These are phyloP conservation scores for Raffaelea albimanens DNA, from an alignment of 2,329 filamentous ascomycete species.

Conservation along the genomic window DNA sequence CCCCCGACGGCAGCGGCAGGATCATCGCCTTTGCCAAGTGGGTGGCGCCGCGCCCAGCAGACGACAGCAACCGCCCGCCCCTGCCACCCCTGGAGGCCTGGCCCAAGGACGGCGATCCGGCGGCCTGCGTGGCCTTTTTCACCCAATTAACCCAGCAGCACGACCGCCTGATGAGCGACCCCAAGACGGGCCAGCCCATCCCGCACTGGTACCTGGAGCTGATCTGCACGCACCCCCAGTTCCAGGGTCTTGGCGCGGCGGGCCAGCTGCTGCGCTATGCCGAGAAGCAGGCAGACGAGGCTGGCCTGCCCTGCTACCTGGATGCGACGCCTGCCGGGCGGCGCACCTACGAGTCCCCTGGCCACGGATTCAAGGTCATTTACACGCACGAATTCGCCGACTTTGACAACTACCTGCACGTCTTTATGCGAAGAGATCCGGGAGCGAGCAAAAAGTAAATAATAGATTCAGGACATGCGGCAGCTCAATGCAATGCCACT, in stretches of 20 bases:
- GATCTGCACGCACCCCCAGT: conserved; percentile 30
- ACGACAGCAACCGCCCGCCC: conserved; percentile 10
- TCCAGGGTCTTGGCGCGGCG: conserved; percentile 36
- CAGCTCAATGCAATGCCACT: no score
- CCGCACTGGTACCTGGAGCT: conserved; percentile 41
- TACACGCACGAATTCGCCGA: conserved; percentile 23
- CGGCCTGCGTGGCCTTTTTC: conserved; percentile 30
- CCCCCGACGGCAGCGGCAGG: neutral
- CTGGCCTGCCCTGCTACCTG: conserved; percentile 33
- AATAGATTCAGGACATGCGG: no score
- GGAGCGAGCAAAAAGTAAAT: no score
- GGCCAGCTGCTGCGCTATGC: conserved; percentile 38
- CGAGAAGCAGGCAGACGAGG: conserved; percentile 31
- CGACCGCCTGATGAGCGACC: conserved; percentile 24
- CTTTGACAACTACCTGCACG: conserved; percentile 24
- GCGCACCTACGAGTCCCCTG: conserved; percentile 31
- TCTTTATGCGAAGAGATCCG: conserved; percentile 23
- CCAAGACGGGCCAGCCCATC: conserved; percentile 11
- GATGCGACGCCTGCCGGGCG: conserved; percentile 39
- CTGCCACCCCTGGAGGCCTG: conserved; percentile 22
- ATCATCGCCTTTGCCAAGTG: conserved; percentile 40
- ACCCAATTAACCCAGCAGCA: conserved; percentile 24
- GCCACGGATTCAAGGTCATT: conserved; percentile 34
- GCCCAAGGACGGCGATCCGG: conserved; percentile 28
- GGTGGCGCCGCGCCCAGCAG: conserved; percentile 18